A percentile compares a stretch with the other conserved stretches of the same genome.
These are phyloP conservation scores for Eucalyptus fibrosa DNA, from an alignment of 345 rosid genomes.

Conservation along the genomic window DNA sequence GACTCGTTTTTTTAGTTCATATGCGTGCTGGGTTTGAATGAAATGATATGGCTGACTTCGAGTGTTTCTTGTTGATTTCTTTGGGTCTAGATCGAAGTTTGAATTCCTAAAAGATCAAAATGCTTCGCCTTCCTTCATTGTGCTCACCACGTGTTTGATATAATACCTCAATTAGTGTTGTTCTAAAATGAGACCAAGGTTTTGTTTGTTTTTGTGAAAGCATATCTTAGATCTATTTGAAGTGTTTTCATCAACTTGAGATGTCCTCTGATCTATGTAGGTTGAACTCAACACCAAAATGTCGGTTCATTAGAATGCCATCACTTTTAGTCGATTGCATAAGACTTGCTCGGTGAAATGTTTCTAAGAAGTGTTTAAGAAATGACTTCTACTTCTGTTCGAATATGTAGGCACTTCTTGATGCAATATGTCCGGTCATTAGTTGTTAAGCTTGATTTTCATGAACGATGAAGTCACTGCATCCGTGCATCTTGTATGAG, in stretches of 20 bases:
- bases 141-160: background rate
- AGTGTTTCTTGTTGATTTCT: background rate
- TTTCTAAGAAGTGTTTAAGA: background rate
- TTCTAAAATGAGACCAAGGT: background rate
- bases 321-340: background rate
- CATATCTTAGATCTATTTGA: background rate
- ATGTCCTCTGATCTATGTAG: background rate
- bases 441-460: background rate
- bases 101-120: background rate
- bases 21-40: background rate
- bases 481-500: too few relatives aligned
- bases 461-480: too few relatives aligned
- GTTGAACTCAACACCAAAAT: background rate
- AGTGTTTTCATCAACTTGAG: background rate
- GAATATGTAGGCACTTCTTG: too few relatives aligned
- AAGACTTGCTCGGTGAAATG: background rate
- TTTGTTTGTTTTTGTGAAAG: background rate
- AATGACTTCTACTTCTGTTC: background rate
- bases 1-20: too few relatives aligned
- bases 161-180: background rate
- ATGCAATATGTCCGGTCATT: too few relatives aligned
- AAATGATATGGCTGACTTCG: background rate
- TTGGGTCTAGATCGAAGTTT: background rate
- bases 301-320: background rate
- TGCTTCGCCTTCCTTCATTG: background rate